Evolutionary conservation across 2,329 filamentous ascomycete genomes (phyloP), one percentile per base, ranked within the genome.

Genomic region (Amphichorda felina): DNA sequence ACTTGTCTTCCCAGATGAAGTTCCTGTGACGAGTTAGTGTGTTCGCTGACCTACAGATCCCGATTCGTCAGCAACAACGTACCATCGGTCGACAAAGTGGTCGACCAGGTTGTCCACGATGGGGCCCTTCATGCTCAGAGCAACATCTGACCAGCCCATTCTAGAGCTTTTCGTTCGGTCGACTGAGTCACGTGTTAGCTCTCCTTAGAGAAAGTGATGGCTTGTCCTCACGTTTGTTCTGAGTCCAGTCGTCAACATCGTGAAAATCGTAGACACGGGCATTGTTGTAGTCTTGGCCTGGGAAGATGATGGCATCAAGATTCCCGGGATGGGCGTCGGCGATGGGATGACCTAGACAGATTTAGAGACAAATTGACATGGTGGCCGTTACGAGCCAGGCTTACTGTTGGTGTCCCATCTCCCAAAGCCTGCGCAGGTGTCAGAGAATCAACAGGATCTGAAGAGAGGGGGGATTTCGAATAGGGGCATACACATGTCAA

Each of bases 261-360:
- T 77, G 68, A 54, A 91, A 89, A 55, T 91, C 88, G 52, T 82
- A 82, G 24, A 93, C 76, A 35, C 78, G 70, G 17, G 86, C 85
- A 46, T 94, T 94, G 60, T 94, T 94, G 63, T 84, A 94, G 49
- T 94, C 88, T 51, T 94, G 88, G 1, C 88, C 87, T 0, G 86
- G 84, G 55, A 89, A 94, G 9, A 94, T 57, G 30, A 84, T 85
- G 18, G 72, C 64, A 39, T 85, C 75, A 17, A 93, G 53, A 53
- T 94, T 73, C 3, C 74, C 75, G 0, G 86, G 85, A 51, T 94
- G 87, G 11, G 78, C 79, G 56, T 93, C 86, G 4, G 86, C 75
- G 43, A 94, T 86, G 1, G 82, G 75, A 53, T 95, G 88, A 39
- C 59, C 66, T 67, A 40, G 39, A 22, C 8, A 13, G 43, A 31